Evolutionary conservation across 805 yeast genomes (phyloP).

Genomic region (Zygotorulaspora sp.): DNA sequence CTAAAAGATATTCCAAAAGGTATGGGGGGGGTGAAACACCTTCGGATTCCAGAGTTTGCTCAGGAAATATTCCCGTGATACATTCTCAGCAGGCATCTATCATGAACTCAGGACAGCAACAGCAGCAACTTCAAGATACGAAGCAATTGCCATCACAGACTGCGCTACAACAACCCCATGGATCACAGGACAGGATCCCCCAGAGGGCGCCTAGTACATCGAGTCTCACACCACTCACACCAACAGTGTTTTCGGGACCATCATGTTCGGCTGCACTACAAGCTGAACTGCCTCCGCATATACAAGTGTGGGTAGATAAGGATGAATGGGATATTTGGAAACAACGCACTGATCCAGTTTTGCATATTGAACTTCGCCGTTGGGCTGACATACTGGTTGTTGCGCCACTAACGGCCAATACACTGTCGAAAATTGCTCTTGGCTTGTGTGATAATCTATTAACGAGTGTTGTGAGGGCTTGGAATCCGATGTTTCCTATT

Average conservation of each 20-base stretch:
- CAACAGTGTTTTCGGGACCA: conserved; percentile 3
- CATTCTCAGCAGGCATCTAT: not conserved
- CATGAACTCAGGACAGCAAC: conserved; percentile 5
- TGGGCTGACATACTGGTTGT: conserved; percentile 95
- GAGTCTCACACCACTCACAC: conserved; percentile 9
- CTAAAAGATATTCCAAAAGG: conserved; percentile 19
- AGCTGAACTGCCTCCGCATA: conserved; percentile 58
- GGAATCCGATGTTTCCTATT: conserved; percentile 91
- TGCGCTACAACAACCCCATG: conserved; percentile 1
- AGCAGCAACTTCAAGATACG: conserved; percentile 4
- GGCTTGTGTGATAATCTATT: conserved; percentile 91
- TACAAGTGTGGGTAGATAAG: conserved; percentile 84
- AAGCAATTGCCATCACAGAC: conserved; percentile 8
- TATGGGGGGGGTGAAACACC: conserved; percentile 15
- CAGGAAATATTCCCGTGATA: conserved; percentile 3
- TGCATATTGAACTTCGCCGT: conserved; percentile 89
- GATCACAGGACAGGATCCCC: conserved; percentile 4
- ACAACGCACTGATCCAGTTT: conserved; percentile 77
- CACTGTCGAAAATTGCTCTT: conserved; percentile 80
- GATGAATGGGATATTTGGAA: conserved; percentile 96
- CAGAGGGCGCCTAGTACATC: conserved; percentile 13
- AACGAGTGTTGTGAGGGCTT: conserved; percentile 87
- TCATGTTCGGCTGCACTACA: conserved; percentile 35
- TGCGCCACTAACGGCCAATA: conserved; percentile 94
- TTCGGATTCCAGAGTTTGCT: conserved; percentile 10